These are phyloP conservation scores for Persicaria maculosa DNA, from an alignment of 148 eudicot species.

Conservation along the genomic window DNA sequence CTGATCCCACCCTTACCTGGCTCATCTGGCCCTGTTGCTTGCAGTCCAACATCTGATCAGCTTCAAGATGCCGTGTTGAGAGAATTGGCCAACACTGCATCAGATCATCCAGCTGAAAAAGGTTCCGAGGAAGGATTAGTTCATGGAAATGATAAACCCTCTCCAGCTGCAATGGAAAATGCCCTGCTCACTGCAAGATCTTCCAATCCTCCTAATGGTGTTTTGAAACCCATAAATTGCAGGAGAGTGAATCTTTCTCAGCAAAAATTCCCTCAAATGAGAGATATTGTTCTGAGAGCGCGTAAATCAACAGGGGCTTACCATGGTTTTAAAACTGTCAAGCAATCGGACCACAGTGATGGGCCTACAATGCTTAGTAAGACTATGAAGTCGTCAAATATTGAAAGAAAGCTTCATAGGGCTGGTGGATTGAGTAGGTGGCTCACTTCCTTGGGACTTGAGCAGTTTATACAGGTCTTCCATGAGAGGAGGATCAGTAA, in stretches of 20 bases:
- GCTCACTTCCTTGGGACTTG: conserved; percentile 71
- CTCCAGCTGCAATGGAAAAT: conserved; percentile 21
- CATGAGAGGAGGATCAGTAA: conserved; percentile 38
- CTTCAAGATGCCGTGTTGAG: conserved; percentile 9
- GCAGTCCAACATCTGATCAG: conserved; percentile 27
- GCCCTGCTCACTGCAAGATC: conserved; percentile 19
- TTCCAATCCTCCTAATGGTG: conserved; percentile 21
- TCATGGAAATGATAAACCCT: conserved; percentile 25
- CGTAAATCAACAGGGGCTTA: conserved; percentile 15
- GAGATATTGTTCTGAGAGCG: conserved; percentile 8
- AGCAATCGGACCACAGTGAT: conserved; percentile 19
- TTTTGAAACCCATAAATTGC: conserved; percentile 14
- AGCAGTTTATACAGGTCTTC: conserved; percentile 49
- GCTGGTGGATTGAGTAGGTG: conserved; percentile 82
- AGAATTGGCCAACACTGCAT: conserved; percentile 16
- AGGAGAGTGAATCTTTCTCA: conserved; percentile 7
- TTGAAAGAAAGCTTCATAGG: conserved; percentile 61
- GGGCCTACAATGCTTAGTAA: conserved; percentile 26
- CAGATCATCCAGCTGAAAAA: conserved; percentile 19
- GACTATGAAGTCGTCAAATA: conserved; percentile 53
- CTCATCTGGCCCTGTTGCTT: conserved; percentile 20
- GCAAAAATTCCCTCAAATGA: conserved; percentile 15
- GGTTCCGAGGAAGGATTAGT: conserved; percentile 12
- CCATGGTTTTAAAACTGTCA: conserved; percentile 19
- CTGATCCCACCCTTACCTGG: conserved; percentile 50